Conservation (phyloP, 2,329 filamentous ascomycete genomes). For the Aspergillus vadensis region DNA sequence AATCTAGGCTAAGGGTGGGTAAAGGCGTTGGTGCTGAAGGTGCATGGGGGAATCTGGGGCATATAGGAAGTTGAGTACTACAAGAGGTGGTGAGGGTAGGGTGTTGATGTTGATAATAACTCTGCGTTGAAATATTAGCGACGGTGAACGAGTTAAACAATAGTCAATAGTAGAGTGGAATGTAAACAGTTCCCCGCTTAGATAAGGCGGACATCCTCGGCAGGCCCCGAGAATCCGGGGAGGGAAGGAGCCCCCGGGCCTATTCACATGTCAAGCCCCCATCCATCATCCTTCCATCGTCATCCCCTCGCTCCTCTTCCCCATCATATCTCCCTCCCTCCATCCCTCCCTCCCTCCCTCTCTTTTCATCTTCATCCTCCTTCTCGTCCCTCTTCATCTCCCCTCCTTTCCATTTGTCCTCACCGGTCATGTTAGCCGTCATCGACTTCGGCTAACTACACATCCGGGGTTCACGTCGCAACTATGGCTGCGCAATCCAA, state of each 20-base stretch:
- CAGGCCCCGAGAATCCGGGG: conserved; percentile 17
- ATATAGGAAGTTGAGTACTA: no score
- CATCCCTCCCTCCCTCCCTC: neutral
- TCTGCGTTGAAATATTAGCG: neutral
- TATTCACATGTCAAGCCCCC: conserved; percentile 23
- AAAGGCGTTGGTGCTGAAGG: neutral
- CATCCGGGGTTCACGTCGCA: conserved; percentile 14
- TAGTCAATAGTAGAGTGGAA: no score
- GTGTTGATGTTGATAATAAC: neutral
- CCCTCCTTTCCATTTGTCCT: neutral
- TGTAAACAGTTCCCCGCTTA: conserved; percentile 6
- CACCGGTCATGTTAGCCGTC: conserved; percentile 24
- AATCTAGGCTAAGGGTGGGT: neutral
- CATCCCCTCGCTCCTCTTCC: neutral
- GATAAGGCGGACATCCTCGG: conserved; percentile 17
- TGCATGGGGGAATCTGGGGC: neutral
- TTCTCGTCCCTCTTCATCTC: neutral
- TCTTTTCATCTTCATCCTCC: neutral
- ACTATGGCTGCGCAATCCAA: conserved; percentile 77
- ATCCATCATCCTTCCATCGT: neutral
- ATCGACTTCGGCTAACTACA: conserved; percentile 25
- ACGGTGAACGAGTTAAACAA: neutral
- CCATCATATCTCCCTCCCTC: neutral
- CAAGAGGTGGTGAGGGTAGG: no score
- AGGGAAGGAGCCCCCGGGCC: neutral